These are phyloP conservation scores for Alternaria consortialis DNA, from an alignment of 2,329 filamentous ascomycete genomes.

Conservation along the genomic window DNA sequence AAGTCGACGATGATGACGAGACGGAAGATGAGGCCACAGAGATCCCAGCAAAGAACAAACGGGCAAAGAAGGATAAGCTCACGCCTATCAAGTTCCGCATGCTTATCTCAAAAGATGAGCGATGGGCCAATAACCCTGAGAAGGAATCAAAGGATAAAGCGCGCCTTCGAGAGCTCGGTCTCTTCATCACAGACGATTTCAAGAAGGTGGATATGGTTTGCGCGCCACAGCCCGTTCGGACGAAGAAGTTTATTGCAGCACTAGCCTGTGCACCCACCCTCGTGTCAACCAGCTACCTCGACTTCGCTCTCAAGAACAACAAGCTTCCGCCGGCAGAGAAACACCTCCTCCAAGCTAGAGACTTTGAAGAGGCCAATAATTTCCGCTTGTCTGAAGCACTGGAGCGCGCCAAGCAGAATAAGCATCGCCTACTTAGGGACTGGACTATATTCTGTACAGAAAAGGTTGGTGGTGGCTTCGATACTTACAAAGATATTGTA, in stretches of 20 bases:
- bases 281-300: slow-evolving; percentile 80
- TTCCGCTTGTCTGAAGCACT: slow-evolving; percentile 75
- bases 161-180: slow-evolving; percentile 81
- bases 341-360: slow-evolving; percentile 74
- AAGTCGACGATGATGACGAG: slow-evolving; percentile 52
- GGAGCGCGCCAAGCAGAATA: slow-evolving; percentile 76
- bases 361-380: slow-evolving; percentile 75
- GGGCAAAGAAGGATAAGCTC: slow-evolving; percentile 57
- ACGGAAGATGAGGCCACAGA: slow-evolving; percentile 58
- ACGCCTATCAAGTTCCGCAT: slow-evolving; percentile 77
- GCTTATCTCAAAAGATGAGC: slow-evolving; percentile 82
- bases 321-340: slow-evolving; percentile 70
- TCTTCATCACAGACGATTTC: slow-evolving; percentile 79
- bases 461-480: slow-evolving; percentile 79
- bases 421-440: slow-evolving; percentile 76
- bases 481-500: slow-evolving; percentile 86
- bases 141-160: slow-evolving; percentile 85
- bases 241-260: slow-evolving; percentile 90
- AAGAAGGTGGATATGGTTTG: slow-evolving; percentile 84
- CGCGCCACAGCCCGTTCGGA: slow-evolving; percentile 85
- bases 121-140: slow-evolving; percentile 77
- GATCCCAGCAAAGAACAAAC: slow-evolving; percentile 69
- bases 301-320: slow-evolving; percentile 75
- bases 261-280: slow-evolving; percentile 82
- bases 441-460: slow-evolving; percentile 87